Evolutionary conservation across 345 rosid genomes (phyloP), one percentile per base, ranked within the genome.

Genomic region (Lepidium sativum): DNA sequence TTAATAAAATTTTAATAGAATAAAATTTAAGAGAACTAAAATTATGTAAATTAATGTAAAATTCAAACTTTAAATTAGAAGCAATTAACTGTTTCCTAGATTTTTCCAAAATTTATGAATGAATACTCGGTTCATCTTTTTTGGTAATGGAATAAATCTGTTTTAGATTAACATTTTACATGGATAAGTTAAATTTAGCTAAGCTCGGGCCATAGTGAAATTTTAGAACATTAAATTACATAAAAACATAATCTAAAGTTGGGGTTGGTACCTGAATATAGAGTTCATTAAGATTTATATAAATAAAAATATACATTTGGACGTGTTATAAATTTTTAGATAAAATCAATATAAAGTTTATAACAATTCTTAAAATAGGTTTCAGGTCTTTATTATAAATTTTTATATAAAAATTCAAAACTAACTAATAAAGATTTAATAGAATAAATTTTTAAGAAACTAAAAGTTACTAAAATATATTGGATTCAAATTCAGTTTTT

Each of bases 41-140:
- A n/a, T n/a, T n/a, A n/a, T 86, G 98, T 91, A 88, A 78, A 65
- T 80, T 77, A 39, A 69, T 77, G 75, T n/a, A n/a, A n/a, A n/a
- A n/a, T n/a, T n/a, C n/a, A n/a, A n/a, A n/a, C n/a, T n/a, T n/a
- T n/a, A n/a, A n/a, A n/a, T n/a, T 11, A 6, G 2, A 4, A 13
- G 35, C n/a, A 18, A 9, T 1, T 67, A 17, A 48, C 47, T 17
- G 9, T 15, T 27, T 35, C 23, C n/a, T 16, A 21, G 29, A 3
- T 31, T 31, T 27, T 4, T 49, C 50, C 16, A n/a, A n/a, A n/a
- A 4, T 50, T 69, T 10, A 52, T 69, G 61, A 60, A 51, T 32
- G 10, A 35, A n/a, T 6, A 21, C 41, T 38, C 60, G 60, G 61
- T 60, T 60, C 60, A 69, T 60, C 53, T 39, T 16, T 70, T 43